Conservation (phyloP, 805 yeast genomes). For the Saccharomycopsis amapae region DNA sequence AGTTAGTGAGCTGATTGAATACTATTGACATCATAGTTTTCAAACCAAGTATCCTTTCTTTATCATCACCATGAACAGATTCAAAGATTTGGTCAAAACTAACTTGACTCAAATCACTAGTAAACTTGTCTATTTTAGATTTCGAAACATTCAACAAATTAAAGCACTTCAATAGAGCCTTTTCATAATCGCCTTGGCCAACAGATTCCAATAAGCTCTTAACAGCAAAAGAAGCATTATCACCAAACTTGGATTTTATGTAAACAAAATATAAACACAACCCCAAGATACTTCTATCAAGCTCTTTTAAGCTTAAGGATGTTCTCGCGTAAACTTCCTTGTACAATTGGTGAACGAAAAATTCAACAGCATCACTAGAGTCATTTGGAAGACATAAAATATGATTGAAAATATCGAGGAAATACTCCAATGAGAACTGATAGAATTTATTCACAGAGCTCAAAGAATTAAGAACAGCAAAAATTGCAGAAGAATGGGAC, state of each 20-base stretch:
- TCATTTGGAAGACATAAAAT: constrained; percentile 26
- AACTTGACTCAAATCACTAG: not conserved
- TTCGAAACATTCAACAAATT: not conserved
- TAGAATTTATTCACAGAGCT: constrained; percentile 45
- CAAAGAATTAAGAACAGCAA: constrained; percentile 38
- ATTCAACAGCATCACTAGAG: constrained; percentile 23
- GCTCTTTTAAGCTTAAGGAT: constrained; percentile 39
- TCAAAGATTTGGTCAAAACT: not conserved
- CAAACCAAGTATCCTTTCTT: not conserved
- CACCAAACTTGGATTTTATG: constrained; percentile 2
- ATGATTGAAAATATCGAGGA: constrained; percentile 30
- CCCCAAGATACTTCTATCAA: constrained; percentile 38
- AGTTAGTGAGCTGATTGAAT: not conserved
- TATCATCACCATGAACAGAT: not conserved
- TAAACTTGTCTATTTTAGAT: not conserved
- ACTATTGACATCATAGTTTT: not conserved
- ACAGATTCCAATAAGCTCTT: not conserved
- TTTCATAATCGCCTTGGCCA: not conserved
- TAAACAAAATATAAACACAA: constrained; percentile 1
- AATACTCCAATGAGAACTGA: constrained; percentile 46
- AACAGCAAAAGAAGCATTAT: too few relatives aligned
- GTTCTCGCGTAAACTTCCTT: constrained; percentile 38
- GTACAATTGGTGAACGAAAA: constrained; percentile 36
- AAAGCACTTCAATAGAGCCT: not conserved
- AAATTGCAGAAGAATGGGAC: constrained; percentile 44